Evolutionary conservation across 202 grass and related monocot genomes (phyloP).

Genomic region (Zizania palustris): DNA sequence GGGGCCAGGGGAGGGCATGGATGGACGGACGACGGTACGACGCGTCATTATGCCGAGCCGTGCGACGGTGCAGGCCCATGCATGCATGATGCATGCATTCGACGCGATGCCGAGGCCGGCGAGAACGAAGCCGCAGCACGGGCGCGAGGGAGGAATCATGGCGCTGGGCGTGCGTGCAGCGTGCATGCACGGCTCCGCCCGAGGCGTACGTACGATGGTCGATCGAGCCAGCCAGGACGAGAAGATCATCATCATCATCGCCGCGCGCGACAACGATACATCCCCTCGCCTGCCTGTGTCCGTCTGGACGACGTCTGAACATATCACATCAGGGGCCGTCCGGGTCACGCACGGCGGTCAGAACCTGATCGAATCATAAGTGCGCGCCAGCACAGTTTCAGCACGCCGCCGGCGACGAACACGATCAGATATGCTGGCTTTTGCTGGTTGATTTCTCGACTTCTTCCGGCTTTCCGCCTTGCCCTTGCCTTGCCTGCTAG

Average conservation of each 20-base stretch:
- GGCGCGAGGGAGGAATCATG: slow-evolving; percentile 10
- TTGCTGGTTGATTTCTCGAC: background rate
- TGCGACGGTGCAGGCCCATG: background rate
- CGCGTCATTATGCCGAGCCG: slow-evolving; percentile 10
- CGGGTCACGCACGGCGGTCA: no score
- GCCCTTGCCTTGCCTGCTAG: no score
- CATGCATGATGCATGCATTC: background rate
- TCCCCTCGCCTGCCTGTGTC: background rate
- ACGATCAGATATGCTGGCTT: background rate
- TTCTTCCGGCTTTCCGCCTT: no score
- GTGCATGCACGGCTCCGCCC: background rate
- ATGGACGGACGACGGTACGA: no score
- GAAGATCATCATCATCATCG: slow-evolving; percentile 9
- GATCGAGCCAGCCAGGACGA: background rate
- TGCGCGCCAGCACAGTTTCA: background rate
- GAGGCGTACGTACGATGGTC: background rate
- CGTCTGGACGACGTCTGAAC: background rate
- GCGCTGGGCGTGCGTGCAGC: background rate
- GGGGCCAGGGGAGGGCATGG: no score
- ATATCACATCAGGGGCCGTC: background rate
- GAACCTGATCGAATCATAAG: background rate
- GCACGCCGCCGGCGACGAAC: background rate
- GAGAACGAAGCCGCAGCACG: background rate
- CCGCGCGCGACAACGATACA: background rate
- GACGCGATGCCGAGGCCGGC: background rate